phyloP scores from a whole-genome alignment of 2,329 filamentous ascomycete species.

The Colletotrichum tropicale region DNA sequence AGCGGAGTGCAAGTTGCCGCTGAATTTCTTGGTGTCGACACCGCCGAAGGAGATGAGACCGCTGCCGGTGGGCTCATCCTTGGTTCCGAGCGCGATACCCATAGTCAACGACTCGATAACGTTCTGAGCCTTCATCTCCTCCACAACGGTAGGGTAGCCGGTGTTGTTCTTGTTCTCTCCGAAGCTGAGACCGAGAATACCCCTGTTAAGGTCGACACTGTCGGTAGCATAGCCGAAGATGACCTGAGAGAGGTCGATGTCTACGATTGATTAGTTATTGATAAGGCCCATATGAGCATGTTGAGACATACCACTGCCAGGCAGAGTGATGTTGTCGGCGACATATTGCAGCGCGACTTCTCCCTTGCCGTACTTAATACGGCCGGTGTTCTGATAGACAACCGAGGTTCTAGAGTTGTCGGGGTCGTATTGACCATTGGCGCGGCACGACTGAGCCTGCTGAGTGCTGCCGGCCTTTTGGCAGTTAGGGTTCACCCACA shows the following conservation, averaged over 20 bases:
- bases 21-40: slow-evolving; percentile 50
- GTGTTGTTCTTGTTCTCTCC: slow-evolving; percentile 28
- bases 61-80: slow-evolving; percentile 25
- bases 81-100: slow-evolving; percentile 35
- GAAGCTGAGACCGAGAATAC: slow-evolving; percentile 36
- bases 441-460: slow-evolving; percentile 40
- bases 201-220: slow-evolving; percentile 31
- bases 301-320: slow-evolving; percentile 25
- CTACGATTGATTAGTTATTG: neutral
- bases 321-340: slow-evolving; percentile 31
- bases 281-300: accelerated
- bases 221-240: slow-evolving; percentile 33
- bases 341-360: slow-evolving; percentile 30
- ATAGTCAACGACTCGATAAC: slow-evolving; percentile 32
- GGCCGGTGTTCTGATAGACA: slow-evolving; percentile 15
- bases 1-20: slow-evolving; percentile 34
- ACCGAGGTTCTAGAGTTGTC: slow-evolving; percentile 25
- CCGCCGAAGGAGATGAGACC: slow-evolving; percentile 47
- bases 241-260: slow-evolving; percentile 26
- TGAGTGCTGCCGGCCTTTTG: slow-evolving; percentile 35
- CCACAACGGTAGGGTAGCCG: slow-evolving; percentile 32
- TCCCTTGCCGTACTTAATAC: slow-evolving; percentile 34
- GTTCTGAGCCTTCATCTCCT: slow-evolving; percentile 29
- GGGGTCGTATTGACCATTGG: slow-evolving; percentile 45
- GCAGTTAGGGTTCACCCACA: slow-evolving; percentile 61